These are phyloP conservation scores for Mesotaenium endlicherianum DNA, from an alignment of 139 green algal genomes.

Conservation along the genomic window DNA sequence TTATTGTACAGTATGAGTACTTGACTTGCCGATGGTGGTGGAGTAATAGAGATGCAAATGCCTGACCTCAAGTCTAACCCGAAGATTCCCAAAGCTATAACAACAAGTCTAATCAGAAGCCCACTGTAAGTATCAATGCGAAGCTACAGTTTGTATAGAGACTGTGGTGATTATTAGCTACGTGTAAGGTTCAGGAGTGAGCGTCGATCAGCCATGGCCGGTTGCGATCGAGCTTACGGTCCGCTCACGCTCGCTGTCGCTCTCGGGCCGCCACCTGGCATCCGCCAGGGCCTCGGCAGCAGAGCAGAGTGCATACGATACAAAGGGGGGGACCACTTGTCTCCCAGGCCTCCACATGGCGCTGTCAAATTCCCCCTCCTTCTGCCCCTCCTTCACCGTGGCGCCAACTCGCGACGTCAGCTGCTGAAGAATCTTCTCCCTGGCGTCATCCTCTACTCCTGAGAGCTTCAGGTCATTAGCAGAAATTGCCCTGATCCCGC, in stretches of 20 bases:
- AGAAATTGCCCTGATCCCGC: conserved; percentile 1
- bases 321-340: conserved; percentile 24
- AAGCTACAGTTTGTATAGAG: too few relatives aligned
- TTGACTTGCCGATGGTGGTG: too few relatives aligned
- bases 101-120: too few relatives aligned
- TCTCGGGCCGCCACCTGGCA: conserved; percentile 30
- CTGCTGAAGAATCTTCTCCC: conserved; percentile 11
- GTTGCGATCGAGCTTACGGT: too few relatives aligned
- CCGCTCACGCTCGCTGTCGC: not conserved
- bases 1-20: too few relatives aligned
- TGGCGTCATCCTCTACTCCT: not conserved
- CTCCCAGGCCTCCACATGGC: not conserved
- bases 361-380: not conserved
- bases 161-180: too few relatives aligned
- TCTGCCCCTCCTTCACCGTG: not conserved
- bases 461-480: conserved; percentile 20
- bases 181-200: too few relatives aligned
- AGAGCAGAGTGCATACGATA: conserved; percentile 29
- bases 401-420: conserved; percentile 33
- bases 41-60: too few relatives aligned
- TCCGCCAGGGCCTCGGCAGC: conserved; percentile 29
- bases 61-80: too few relatives aligned
- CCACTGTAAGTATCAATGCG: too few relatives aligned
- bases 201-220: too few relatives aligned
- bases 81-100: too few relatives aligned